Percentiles rank a stretch among this genome's conserved stretches.
Evolutionary conservation across 2,329 filamentous ascomycete genomes (phyloP).

Genomic region (Sarocladiaceae sp.): DNA sequence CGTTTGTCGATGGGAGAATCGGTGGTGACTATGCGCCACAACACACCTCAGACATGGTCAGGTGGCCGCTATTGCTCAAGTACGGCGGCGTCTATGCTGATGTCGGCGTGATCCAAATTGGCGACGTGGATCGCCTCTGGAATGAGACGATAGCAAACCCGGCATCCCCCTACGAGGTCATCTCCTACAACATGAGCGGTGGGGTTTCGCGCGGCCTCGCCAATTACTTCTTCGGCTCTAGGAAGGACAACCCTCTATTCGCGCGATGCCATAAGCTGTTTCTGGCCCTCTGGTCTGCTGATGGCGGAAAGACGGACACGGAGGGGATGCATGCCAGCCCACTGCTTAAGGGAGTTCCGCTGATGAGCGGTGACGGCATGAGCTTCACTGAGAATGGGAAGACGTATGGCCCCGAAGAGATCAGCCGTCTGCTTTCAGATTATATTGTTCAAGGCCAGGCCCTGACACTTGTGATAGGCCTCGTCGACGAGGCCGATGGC

Average conservation of each 20-base stretch:
- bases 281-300: slow-evolving; percentile 41
- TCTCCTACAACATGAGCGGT: slow-evolving; percentile 37
- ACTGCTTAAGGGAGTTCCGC: slow-evolving; percentile 37
- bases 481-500: slow-evolving; percentile 40
- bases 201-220: slow-evolving; percentile 29
- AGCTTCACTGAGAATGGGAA: slow-evolving; percentile 18
- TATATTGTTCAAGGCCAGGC: slow-evolving; percentile 53
- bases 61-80: slow-evolving; percentile 47
- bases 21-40: slow-evolving; percentile 43
- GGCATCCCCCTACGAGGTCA: slow-evolving; percentile 37
- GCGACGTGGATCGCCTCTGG: slow-evolving; percentile 50
- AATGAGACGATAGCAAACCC: slow-evolving; percentile 39
- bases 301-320: slow-evolving; percentile 38
- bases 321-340: slow-evolving; percentile 43
- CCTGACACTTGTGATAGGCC: slow-evolving; percentile 43
- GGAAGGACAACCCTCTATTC: slow-evolving; percentile 39
- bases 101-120: slow-evolving; percentile 50
- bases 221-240: slow-evolving; percentile 42
- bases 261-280: slow-evolving; percentile 39
- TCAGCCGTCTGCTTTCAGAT: slow-evolving; percentile 40
- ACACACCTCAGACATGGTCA: slow-evolving; percentile 52
- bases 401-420: slow-evolving; percentile 29
- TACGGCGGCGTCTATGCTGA: slow-evolving; percentile 55
- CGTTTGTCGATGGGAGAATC: slow-evolving; percentile 43
- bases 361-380: slow-evolving; percentile 22